Evolutionary conservation across 768 basidiomycete species (phyloP), one percentile per base, ranked within the genome.

Genomic region (Dacryopinax spathularia): DNA sequence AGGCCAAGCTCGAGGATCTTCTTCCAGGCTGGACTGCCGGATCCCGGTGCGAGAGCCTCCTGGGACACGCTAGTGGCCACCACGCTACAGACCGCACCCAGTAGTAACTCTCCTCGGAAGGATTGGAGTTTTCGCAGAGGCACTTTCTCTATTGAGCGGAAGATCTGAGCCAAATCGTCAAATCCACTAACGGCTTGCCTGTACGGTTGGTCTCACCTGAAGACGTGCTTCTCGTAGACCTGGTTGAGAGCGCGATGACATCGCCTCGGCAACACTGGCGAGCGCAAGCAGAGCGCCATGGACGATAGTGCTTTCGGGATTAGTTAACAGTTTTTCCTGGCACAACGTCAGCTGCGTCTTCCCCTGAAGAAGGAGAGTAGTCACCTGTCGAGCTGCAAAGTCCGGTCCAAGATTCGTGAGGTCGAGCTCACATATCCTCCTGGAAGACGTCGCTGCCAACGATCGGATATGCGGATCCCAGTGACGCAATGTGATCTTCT

Each of bases 391-490:
- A 18, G 68, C 66, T 22, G 76, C 77, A 37, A 78, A 79, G 65
- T 71, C 69, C 22, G 82, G 80, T 0, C 82, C 85, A 12, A 89
- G 75, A 18, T 60, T 72, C 15, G 72, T 65, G 13, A 87, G 76
- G 70, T 90, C 84, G 33, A 82, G 71, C 60, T 81, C 75, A 68
- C 87, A 88, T 61, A 96, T 81, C 15, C 76, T 75, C 43, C 84
- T 78, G 63, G 96, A 75, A 12, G 93, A 87, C 68, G 85, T 80
- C 7, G 92, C 84, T 25, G 85, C 89, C 12, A 91, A 75, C 62
- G 82, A 79, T 63, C 94, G 80, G 83, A 98, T 87, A 27, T 80
- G 73, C 2, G 80, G 72, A 70, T 97, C 94, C 94, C 94, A 97
- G 73, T 98, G 95, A 61, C 88, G 79, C 62, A 95, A 70, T 0